Percentiles rank a stretch among this genome's conserved stretches.
Conservation (phyloP, 2,329 filamentous ascomycete species). For the Botrytis squamosa region DNA sequence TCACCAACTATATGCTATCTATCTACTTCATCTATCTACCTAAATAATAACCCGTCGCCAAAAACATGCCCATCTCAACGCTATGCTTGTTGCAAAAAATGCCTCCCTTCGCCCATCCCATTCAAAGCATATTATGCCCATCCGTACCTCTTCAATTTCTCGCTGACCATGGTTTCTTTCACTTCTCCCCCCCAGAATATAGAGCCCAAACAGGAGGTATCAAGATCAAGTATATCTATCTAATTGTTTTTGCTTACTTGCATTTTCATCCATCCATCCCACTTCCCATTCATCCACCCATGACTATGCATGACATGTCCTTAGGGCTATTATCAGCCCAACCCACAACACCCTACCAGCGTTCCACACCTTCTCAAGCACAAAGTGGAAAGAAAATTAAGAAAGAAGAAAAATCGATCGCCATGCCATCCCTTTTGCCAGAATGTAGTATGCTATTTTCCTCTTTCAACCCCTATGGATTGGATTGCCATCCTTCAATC, state of each 20-base stretch:
- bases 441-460: conserved; percentile 18
- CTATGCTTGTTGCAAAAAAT: conserved; percentile 4
- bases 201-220: neutral
- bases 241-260: conserved; percentile 9
- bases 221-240: conserved; percentile 22
- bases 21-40: conserved; percentile 14
- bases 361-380: neutral
- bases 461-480: neutral
- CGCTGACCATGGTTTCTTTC: neutral
- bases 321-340: conserved; percentile 1
- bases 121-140: neutral
- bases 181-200: neutral
- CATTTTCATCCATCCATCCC: neutral
- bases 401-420: conserved; percentile 7
- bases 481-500: neutral
- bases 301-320: neutral
- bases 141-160: neutral
- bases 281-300: neutral
- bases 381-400: conserved; percentile 6
- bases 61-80: neutral
- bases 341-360: neutral
- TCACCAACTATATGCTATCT: neutral
- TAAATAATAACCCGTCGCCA: neutral
- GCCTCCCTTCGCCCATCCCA: neutral
- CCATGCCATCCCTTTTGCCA: conserved; percentile 16